A percentile compares a stretch with the other conserved stretches of the same genome.
Conservation (phyloP, 129 eudicot genomes). For the Pittosporum tobira region DNA sequence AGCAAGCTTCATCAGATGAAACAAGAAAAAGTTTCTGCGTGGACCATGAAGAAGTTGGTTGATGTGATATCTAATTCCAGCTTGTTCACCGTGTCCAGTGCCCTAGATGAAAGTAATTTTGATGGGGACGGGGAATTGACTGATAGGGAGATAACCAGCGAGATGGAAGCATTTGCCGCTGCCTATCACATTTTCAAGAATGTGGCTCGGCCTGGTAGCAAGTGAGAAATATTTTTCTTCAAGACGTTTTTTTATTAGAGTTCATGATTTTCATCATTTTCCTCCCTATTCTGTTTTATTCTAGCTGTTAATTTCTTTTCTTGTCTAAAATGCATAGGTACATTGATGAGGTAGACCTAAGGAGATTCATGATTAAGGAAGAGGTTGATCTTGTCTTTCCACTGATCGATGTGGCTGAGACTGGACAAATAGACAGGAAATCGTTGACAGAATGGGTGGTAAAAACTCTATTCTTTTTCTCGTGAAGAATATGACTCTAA, state of each 20-base stretch:
- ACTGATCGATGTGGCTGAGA: constrained; percentile 54
- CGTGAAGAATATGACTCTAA: background rate
- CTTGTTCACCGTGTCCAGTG: constrained; percentile 50
- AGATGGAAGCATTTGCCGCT: constrained; percentile 83
- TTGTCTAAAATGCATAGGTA: constrained; percentile 34
- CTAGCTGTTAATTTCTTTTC: no score
- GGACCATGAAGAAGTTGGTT: constrained; percentile 76
- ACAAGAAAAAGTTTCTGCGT: constrained; percentile 74
- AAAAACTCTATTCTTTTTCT: constrained; percentile 13
- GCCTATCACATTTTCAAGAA: constrained; percentile 69
- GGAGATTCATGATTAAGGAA: constrained; percentile 70
- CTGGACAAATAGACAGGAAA: constrained; percentile 48
- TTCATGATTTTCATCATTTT: no score
- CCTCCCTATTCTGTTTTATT: no score
- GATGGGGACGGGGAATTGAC: constrained; percentile 41
- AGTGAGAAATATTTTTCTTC: constrained; percentile 30
- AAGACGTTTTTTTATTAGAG: background rate
- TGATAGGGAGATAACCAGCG: constrained; percentile 58
- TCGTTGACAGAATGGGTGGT: constrained; percentile 84
- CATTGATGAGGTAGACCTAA: constrained; percentile 59
- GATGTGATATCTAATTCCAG: constrained; percentile 61
- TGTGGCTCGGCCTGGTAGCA: constrained; percentile 51
- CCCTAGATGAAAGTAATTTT: constrained; percentile 47
- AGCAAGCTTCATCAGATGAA: constrained; percentile 68
- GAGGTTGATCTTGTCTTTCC: constrained; percentile 72